phyloP scores from a whole-genome alignment of 768 basidiomycete species.

The Tricholoma matsutake region DNA sequence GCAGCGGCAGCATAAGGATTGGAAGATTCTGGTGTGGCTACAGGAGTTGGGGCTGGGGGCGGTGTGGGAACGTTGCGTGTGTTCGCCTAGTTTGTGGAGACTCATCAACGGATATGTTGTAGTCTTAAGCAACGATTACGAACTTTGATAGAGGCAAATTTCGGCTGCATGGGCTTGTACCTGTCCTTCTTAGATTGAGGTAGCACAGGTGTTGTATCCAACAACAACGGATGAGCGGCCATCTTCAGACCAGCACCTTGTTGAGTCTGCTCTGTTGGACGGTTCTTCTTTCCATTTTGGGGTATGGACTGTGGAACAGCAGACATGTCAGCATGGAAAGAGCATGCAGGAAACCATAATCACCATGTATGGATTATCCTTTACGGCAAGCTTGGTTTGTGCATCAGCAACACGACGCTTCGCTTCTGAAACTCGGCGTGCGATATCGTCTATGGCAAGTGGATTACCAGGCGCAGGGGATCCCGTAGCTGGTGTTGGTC shows the following conservation, averaged over 20 bases:
- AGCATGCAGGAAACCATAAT: neutral
- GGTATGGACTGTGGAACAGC: constrained; percentile 43
- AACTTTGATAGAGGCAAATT: constrained; percentile 94
- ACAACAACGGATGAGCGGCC: constrained; percentile 83
- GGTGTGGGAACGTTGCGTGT: constrained; percentile 71
- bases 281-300: constrained; percentile 51
- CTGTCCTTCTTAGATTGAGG: constrained; percentile 83
- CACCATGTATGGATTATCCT: constrained; percentile 89
- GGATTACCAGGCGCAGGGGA: constrained; percentile 30
- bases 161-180: constrained; percentile 99
- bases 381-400: constrained; percentile 68
- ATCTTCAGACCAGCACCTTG: constrained; percentile 85
- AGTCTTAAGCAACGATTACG: constrained; percentile 8
- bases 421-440: constrained; percentile 77
- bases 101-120: neutral
- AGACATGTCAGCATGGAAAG: neutral
- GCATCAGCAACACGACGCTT: constrained; percentile 82
- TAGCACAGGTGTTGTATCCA: constrained; percentile 59
- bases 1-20: constrained; percentile 78
- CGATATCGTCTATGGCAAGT: constrained; percentile 57
- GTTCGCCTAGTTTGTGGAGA: constrained; percentile 51
- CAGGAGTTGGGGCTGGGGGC: constrained; percentile 40
- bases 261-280: constrained; percentile 58
- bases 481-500: constrained; percentile 43
- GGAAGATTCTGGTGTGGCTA: constrained; percentile 40